Percentiles rank a stretch among this genome's conserved stretches.
Evolutionary conservation across 768 basidiomycete species (phyloP).

Genomic region (Lactarius hatsudake): DNA sequence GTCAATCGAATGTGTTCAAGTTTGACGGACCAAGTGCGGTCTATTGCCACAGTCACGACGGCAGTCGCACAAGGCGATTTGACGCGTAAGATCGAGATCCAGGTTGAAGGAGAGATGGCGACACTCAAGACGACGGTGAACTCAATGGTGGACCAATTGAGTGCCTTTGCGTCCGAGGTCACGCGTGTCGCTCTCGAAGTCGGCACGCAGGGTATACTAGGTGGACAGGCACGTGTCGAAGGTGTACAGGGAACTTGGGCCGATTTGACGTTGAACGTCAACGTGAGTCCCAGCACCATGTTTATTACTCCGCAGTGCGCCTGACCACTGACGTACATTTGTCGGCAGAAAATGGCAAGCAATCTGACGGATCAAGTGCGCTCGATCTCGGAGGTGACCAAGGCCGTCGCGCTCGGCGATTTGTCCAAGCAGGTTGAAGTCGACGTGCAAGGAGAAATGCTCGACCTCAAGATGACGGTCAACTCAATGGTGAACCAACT

Average conservation of each 20-base stretch:
- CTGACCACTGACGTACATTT: background rate
- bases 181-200: constrained; percentile 81
- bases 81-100: constrained; percentile 87
- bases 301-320: background rate
- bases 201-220: constrained; percentile 83
- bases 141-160: constrained; percentile 84
- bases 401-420: constrained; percentile 79
- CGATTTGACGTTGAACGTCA: constrained; percentile 82
- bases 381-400: constrained; percentile 85
- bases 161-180: constrained; percentile 79
- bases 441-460: constrained; percentile 93
- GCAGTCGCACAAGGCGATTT: constrained; percentile 86
- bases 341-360: constrained; percentile 74
- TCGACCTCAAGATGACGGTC: constrained; percentile 77
- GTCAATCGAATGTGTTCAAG: constrained; percentile 78
- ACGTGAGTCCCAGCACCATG: constrained; percentile 47
- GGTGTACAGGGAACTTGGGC: constrained; percentile 91
- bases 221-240: constrained; percentile 83
- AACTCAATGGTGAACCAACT: constrained; percentile 77
- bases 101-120: constrained; percentile 80
- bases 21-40: constrained; percentile 72
- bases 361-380: constrained; percentile 86
- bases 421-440: constrained; percentile 82
- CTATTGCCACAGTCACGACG: constrained; percentile 77
- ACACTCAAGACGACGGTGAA: constrained; percentile 80